These are phyloP conservation scores for Potentilla sterilis DNA, from an alignment of 306 rosid species.

Conservation along the genomic window DNA sequence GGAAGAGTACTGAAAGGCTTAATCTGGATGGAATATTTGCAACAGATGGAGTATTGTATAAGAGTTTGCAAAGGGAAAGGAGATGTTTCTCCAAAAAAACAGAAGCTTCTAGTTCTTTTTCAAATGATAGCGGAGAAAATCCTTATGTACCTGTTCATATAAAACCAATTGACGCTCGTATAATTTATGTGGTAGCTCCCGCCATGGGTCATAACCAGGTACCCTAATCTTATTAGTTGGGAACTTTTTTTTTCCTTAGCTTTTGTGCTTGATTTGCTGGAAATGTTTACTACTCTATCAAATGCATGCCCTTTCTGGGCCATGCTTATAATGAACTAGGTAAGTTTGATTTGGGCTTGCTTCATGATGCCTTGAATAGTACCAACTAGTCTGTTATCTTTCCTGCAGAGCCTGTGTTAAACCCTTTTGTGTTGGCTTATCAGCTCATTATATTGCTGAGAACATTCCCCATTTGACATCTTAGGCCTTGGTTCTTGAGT, in stretches of 20 bases:
- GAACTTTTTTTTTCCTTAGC: not conserved
- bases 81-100: conserved; percentile 20
- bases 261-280: not conserved
- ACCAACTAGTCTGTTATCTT: not conserved
- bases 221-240: conserved; percentile 6
- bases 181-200: conserved; percentile 81
- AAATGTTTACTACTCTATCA: not conserved
- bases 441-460: not conserved
- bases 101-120: conserved; percentile 38
- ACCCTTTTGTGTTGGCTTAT: not conserved
- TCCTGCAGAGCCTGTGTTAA: not conserved
- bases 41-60: conserved; percentile 21
- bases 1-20: conserved; percentile 22
- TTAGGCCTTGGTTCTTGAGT: not conserved
- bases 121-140: conserved; percentile 24
- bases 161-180: conserved; percentile 41
- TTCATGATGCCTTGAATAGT: not conserved
- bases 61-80: conserved; percentile 24
- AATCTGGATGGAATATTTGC: conserved; percentile 12
- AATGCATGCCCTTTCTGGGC: not conserved
- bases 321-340: not conserved
- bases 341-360: not conserved
- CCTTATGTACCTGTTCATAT: conserved; percentile 29
- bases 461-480: not conserved
- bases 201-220: conserved; percentile 98